Conservation (phyloP, 2,329 filamentous ascomycete genomes). For the Fusarium multiceps region DNA sequence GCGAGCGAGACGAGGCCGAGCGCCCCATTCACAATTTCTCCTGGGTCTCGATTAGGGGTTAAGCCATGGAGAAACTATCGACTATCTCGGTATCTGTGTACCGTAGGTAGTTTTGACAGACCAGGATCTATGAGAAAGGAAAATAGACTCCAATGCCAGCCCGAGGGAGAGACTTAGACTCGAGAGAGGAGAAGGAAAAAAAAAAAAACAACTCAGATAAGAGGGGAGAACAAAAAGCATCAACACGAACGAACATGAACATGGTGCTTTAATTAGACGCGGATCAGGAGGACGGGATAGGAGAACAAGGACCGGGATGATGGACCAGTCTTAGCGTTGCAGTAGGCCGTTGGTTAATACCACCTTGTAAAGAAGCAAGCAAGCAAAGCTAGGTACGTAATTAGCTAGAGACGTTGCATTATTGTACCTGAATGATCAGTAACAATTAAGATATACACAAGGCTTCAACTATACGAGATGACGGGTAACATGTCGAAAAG, state of each 20-base stretch:
- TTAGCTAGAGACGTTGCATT: not conserved
- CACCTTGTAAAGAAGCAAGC: conserved; percentile 1
- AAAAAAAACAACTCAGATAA: not conserved
- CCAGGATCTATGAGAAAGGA: not conserved
- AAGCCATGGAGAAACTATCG: conserved; percentile 10
- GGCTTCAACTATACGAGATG: conserved; percentile 23
- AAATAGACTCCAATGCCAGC: not conserved
- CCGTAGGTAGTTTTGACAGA: conserved; percentile 23
- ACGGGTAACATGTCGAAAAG: conserved; percentile 21
- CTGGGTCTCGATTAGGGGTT: not conserved
- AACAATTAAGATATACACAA: not conserved
- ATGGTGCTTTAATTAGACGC: conserved; percentile 36
- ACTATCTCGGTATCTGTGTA: conserved; percentile 15
- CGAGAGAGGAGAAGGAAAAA: not conserved
- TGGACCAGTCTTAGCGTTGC: not conserved
- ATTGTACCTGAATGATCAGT: not conserved
- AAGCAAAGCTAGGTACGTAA: not conserved
- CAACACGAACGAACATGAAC: not conserved
- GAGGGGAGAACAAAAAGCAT: conserved; percentile 8
- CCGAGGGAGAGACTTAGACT: not conserved
- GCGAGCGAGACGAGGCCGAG: conserved; percentile 21
- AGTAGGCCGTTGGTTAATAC: conserved; percentile 3
- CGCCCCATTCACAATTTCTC: conserved; percentile 6
- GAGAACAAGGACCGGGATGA: conserved; percentile 18
- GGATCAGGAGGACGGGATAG: conserved; percentile 36